Conservation (phyloP, 345 rosid species). For the Corymbia maculata region DNA sequence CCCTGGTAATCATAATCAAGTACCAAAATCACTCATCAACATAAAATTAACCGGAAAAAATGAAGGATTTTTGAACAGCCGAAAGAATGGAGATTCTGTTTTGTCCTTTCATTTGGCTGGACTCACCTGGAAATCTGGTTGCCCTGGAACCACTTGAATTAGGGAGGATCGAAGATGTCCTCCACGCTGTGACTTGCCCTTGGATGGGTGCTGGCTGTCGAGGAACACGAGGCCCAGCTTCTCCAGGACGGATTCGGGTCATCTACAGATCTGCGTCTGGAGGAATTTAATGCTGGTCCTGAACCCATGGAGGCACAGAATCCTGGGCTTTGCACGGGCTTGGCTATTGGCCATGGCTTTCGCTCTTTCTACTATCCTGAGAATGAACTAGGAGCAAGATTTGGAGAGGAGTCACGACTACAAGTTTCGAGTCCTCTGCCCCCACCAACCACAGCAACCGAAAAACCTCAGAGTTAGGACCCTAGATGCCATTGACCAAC, state of each 20-base stretch:
- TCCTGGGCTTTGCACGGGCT: slow-evolving; percentile 13
- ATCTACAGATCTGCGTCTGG: slow-evolving; percentile 16
- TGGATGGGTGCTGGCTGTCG: slow-evolving; percentile 32
- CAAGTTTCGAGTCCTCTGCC: background rate
- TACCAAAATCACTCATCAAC: background rate
- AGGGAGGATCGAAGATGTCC: slow-evolving; percentile 45
- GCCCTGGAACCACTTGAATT: slow-evolving; percentile 40
- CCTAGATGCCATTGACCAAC: background rate
- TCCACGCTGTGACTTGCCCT: slow-evolving; percentile 30
- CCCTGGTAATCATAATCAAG: slow-evolving; percentile 27
- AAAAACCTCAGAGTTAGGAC: background rate
- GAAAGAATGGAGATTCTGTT: background rate
- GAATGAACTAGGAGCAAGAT: no score
- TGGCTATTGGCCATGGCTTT: background rate
- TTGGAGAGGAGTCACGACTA: background rate
- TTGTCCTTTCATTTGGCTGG: background rate
- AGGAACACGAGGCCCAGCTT: slow-evolving; percentile 35
- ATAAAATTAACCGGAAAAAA: background rate
- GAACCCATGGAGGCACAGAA: slow-evolving; percentile 53
- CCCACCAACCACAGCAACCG: background rate
- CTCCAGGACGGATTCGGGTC: slow-evolving; percentile 29
- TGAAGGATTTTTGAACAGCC: background rate
- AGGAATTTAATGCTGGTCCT: slow-evolving; percentile 39
- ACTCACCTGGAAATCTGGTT: slow-evolving; percentile 21
- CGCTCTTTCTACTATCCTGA: background rate